Evolutionary conservation across 305 asterid genomes (phyloP), one percentile per base, ranked within the genome.

Genomic region (Solanum chacoense): DNA sequence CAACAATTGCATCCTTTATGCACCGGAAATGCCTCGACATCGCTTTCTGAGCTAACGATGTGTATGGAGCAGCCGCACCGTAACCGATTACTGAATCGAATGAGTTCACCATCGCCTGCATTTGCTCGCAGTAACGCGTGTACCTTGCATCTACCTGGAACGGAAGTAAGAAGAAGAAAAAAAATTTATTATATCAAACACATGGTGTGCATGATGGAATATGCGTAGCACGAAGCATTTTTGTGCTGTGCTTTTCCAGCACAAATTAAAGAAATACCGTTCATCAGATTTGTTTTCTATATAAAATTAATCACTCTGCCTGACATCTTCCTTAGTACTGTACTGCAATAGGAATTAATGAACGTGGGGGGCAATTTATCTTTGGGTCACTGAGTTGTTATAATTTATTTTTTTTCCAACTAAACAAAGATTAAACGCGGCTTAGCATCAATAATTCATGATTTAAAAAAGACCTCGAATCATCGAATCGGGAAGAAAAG

Each of bases 1-100:
- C 89, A 24, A 76, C 22, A 16, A 96, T 93, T 7, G 96, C 95
- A 22, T 96, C 99, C 88, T 95, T 96, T 85, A 94, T 90, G 91
- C 97, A 93, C 78, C 96, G 89, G 85, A 96, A 96, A 88, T 96
- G 99, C 73, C 95, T 81, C 6, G 99, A 96, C 97, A 96, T 96
- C 16, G 96, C 98, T 92, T 91, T 91, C 88, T 92, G 94, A 5
- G 99, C 99, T 20, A 94, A 88, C 88, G 89, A 90, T 59, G 98
- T 95, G 92, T 96, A 96, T 3, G 95, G 90, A 0, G 88, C 89
- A 5, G 97, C 95, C 37, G 95, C 97, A 55, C 97, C 98, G 22
- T 88, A 69, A n/a, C 98, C 98, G 18, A 92, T 75, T 7, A 92
- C 85, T 11, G 93, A 88, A 29, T 96, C 95, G 74, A 94, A 94